Evolutionary conservation across 208 protist genomes (phyloP).

Genomic region (Spongospora subterranea): DNA sequence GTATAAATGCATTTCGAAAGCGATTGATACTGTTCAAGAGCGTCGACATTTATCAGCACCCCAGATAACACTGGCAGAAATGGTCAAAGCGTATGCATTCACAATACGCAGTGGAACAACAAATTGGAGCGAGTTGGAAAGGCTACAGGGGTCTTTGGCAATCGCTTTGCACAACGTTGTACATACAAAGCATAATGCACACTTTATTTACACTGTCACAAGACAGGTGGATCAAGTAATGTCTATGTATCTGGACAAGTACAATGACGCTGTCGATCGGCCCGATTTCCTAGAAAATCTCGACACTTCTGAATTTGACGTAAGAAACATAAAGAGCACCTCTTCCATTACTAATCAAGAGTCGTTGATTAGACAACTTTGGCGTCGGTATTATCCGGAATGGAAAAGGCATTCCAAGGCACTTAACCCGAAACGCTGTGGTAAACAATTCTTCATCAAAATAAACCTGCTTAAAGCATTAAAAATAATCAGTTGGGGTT

Average conservation of each 20-base stretch:
- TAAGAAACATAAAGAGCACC: background rate
- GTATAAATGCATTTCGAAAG: background rate
- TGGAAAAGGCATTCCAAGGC: constrained; percentile 26
- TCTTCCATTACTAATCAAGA: too few relatives aligned
- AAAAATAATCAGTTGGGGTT: background rate
- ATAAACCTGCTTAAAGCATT: too few relatives aligned
- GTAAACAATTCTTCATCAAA: too few relatives aligned
- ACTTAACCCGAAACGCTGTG: background rate
- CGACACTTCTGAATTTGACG: background rate
- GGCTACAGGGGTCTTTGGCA: background rate
- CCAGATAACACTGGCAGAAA: background rate
- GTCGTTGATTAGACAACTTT: background rate
- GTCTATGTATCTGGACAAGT: background rate
- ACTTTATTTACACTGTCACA: background rate
- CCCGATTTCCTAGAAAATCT: background rate
- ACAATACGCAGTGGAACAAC: constrained; percentile 34
- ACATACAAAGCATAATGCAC: background rate
- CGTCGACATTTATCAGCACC: background rate
- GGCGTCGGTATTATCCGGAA: background rate
- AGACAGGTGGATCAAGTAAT: constrained; percentile 22
- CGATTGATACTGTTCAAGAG: background rate
- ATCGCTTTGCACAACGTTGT: background rate
- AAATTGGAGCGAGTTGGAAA: constrained; percentile 31
- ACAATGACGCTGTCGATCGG: background rate
- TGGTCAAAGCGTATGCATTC: background rate